A percentile compares a stretch with the other conserved stretches of the same genome.
phyloP scores from a whole-genome alignment of 139 green algal species.

The Zygnema circumcarinatum region DNA sequence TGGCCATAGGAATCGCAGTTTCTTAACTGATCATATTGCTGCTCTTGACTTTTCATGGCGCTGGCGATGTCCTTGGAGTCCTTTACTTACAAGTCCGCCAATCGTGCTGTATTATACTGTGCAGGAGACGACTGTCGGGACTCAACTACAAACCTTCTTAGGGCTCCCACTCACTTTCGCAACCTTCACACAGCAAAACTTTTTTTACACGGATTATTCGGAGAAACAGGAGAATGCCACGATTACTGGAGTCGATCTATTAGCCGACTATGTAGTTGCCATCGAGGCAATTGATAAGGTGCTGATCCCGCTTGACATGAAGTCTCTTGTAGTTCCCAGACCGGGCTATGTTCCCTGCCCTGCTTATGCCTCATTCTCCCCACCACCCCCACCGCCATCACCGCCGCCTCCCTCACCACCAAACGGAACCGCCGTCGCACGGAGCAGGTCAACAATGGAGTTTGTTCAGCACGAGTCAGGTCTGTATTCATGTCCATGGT shows the following conservation, averaged over 20 bases:
- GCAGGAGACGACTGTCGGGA: background rate
- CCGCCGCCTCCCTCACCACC: too few species aligned
- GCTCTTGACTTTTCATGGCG: too few species aligned
- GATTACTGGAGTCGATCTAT: background rate
- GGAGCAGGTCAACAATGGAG: too few species aligned
- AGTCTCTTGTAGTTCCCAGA: background rate
- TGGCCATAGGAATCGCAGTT: too few species aligned
- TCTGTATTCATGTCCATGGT: too few species aligned
- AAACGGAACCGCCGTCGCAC: too few species aligned
- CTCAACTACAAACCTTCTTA: background rate
- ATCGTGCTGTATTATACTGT: too few species aligned
- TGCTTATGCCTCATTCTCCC: background rate
- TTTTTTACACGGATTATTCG: background rate
- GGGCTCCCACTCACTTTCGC: background rate
- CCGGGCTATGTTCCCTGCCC: background rate
- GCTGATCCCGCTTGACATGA: background rate
- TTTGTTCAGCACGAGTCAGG: too few species aligned
- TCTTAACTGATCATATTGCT: too few species aligned
- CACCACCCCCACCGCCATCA: too few species aligned
- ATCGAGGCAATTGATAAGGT: background rate
- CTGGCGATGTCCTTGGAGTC: too few species aligned
- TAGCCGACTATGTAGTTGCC: background rate
- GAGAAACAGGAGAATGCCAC: background rate
- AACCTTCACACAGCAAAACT: background rate
- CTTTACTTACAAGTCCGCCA: too few species aligned